Evolutionary conservation across 306 rosid genomes (phyloP).

Genomic region (Lathyrus aphaca): DNA sequence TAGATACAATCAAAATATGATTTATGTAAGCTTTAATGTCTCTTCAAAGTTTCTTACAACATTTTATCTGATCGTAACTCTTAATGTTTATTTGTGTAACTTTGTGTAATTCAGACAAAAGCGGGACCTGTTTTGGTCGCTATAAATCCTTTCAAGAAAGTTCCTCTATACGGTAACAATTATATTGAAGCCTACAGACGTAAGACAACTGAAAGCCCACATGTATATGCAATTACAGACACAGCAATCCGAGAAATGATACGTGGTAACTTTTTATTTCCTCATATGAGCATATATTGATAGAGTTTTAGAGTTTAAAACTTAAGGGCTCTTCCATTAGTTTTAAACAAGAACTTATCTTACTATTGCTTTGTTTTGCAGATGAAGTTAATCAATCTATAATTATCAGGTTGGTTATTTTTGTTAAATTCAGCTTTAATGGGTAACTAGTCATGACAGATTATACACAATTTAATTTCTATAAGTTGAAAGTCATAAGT

Average conservation of each 20-base stretch:
- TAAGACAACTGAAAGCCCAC: slow-evolving; percentile 78
- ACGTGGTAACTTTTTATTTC: slow-evolving; percentile 57
- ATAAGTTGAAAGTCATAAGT: too few relatives aligned
- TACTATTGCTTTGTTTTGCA: slow-evolving; percentile 48
- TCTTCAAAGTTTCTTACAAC: slow-evolving; percentile 23
- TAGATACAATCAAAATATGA: slow-evolving; percentile 85
- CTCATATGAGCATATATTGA: slow-evolving; percentile 2
- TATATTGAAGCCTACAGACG: slow-evolving; percentile 83
- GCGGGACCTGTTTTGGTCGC: slow-evolving; percentile 99
- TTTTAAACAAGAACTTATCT: slow-evolving; percentile 37
- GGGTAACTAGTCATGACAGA: slow-evolving; percentile 7
- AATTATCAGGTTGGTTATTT: slow-evolving; percentile 73
- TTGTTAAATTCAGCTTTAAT: slow-evolving; percentile 7
- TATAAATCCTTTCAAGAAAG: slow-evolving; percentile 88
- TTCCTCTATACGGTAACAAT: slow-evolving; percentile 75
- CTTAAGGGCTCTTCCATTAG: slow-evolving; percentile 29
- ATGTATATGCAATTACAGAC: slow-evolving; percentile 93
- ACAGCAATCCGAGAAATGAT: slow-evolving; percentile 90
- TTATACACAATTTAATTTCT: slow-evolving; percentile 10
- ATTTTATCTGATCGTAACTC: slow-evolving; percentile 23
- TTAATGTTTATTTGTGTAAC: slow-evolving; percentile 30
- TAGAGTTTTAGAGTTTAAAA: slow-evolving; percentile 32
- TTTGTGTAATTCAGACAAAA: slow-evolving; percentile 64
- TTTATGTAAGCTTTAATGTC: slow-evolving; percentile 64
- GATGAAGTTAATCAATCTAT: slow-evolving; percentile 96